Conservation (phyloP, 768 basidiomycete species). For the Collybia nuda region DNA sequence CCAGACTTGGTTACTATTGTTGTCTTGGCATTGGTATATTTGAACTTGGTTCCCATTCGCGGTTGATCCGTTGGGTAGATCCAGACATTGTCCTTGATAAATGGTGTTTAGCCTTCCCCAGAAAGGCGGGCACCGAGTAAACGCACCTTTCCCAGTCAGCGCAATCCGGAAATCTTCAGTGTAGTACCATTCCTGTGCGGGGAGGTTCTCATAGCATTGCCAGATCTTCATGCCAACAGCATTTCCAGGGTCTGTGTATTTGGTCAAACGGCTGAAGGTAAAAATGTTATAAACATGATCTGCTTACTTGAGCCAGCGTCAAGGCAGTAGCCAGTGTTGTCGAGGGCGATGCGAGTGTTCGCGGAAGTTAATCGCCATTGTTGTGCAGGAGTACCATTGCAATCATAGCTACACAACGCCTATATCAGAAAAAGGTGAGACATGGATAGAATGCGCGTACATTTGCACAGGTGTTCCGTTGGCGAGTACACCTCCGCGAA, state of each 20-base stretch:
- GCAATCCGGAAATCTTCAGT: constrained; percentile 25
- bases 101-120: not conserved
- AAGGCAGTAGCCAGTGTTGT: constrained; percentile 32
- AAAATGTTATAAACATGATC: not conserved
- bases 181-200: constrained; percentile 35
- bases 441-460: constrained; percentile 10
- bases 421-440: too few species aligned
- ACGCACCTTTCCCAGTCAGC: constrained; percentile 19
- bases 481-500: constrained; percentile 24
- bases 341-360: constrained; percentile 23
- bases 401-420: constrained; percentile 25
- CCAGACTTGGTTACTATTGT: constrained; percentile 31
- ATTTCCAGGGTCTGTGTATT: constrained; percentile 22
- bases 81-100: constrained; percentile 22
- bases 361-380: constrained; percentile 29
- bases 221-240: constrained; percentile 33
- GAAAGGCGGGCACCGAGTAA: too few species aligned
- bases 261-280: not conserved
- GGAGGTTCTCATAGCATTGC: constrained; percentile 30
- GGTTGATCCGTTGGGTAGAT: constrained; percentile 27
- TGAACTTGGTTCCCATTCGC: constrained; percentile 27
- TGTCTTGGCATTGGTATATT: constrained; percentile 23
- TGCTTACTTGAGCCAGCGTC: constrained; percentile 30
- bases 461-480: constrained; percentile 35
- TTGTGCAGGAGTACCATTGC: constrained; percentile 28